A percentile compares a stretch with the other conserved stretches of the same genome.
phyloP scores from a whole-genome alignment of 129 eudicot genomes.

The Ambrosia artemisiifolia region DNA sequence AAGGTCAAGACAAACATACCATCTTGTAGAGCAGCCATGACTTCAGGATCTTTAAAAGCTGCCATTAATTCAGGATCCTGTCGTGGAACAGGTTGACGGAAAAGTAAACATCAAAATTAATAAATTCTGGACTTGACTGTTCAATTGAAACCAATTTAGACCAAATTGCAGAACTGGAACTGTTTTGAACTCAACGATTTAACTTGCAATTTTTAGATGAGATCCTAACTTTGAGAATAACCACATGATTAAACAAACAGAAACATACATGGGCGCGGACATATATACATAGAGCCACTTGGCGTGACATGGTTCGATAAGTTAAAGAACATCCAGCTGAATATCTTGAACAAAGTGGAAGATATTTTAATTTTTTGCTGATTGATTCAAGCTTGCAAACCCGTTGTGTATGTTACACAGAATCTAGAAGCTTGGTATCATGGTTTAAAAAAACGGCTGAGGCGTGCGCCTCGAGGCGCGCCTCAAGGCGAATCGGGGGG shows the following conservation, averaged over 20 bases:
- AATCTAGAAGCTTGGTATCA: neutral
- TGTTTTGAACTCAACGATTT: neutral
- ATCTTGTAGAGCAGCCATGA: conserved; percentile 98
- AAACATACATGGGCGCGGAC: neutral
- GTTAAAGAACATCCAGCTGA: too few relatives aligned
- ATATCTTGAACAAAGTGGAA: too few relatives aligned
- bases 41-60: conserved; percentile 92
- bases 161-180: neutral
- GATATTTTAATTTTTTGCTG: neutral
- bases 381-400: neutral
- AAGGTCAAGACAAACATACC: conserved; percentile 41
- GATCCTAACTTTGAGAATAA: neutral
- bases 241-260: neutral
- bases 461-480: too few relatives aligned
- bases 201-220: neutral
- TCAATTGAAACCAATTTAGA: too few relatives aligned
- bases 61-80: conserved; percentile 98
- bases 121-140: too few relatives aligned
- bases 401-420: neutral
- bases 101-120: neutral
- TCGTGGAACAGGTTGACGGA: neutral
- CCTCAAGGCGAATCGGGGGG: too few relatives aligned
- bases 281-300: neutral
- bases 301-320: neutral
- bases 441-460: too few relatives aligned